Base-by-base conservation (phyloP, 2,329 filamentous ascomycete species). In the Claviceps paspali region DNA sequence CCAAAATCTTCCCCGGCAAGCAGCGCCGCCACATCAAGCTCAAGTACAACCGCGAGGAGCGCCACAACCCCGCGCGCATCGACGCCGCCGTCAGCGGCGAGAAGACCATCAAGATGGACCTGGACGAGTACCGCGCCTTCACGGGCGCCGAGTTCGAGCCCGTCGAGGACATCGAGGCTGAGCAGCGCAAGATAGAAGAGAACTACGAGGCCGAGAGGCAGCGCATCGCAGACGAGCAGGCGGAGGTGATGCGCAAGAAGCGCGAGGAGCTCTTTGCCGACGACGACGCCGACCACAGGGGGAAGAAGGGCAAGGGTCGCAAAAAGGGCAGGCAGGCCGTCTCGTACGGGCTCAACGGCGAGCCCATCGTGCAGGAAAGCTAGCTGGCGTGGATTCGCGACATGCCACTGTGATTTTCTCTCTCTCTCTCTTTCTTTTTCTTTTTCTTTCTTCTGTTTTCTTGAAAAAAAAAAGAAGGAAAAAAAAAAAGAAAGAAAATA, bases 11-110 rank as follows among this genome's bases (percentile, higher is more conserved):
- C 50, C 72, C 76, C 1, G 70, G 72, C 44, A 76, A 79, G 50
- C 80, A 72, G 41, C 70, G 84, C 14, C 71, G 78, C 23, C 75
- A 82, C 53, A 70, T 91, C 59, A 88, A 88, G 61, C 69, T 79
- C 45, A 91, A 91, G 54, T 91, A 84, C 60, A 82, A 79, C 49
- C 76, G 79, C 42, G 84, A 91, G 57, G 83, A 91, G 58, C 67
- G 73, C 24, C 63, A 73, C 37, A 68, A 79, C 44, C 76, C 80
- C 0, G 58, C 62, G 3, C 68, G 72, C 43, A 67, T 92, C 46
- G 75, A 74, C 42, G 65, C 67, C 26, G 74, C 74, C 5, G 62
- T 91, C 39, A 70, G 69, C 26, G 73, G 73, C 39, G 63, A 69
- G 46, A 71, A 75, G 57, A 65, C 65, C 22, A 62, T 67, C 30